Evolutionary conservation across 331 rosid genomes (phyloP), one percentile per base, ranked within the genome.

Genomic region (Rhamnella rubrinervis): DNA sequence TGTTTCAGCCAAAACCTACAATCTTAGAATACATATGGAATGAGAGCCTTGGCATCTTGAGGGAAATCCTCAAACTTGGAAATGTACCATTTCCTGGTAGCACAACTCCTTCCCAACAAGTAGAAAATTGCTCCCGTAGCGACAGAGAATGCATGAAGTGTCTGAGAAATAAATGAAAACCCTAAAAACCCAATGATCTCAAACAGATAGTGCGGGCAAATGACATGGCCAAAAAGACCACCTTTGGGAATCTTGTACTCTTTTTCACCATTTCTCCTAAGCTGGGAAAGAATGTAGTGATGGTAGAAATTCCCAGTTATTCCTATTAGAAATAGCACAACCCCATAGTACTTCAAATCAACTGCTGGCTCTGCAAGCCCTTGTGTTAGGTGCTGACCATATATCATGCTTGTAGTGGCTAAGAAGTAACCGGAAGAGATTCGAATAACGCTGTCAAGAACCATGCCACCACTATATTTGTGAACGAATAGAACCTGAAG

Each of bases 51-150:
- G 23, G 89, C 79, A 80, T 78, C 18, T 21, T n/a, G 35, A 21
- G 93, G 90, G 66, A 89, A 92, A 71, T 85, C 81, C 20, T 88
- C 93, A 80, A 89, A 89, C 71, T 92, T 88, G 23, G 92, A 83
- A 38, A 80, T 23, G 64, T 88, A 92, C 93, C 97, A 92, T n/a
- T 53, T 76, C 75, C 86, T 86, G 0, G 97, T 88, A 8, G 85
- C 74, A 59, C 35, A 68, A 76, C 97, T 92, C 80, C 97, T 87
- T 6, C 88, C 93, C 15, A 80, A 4, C 79, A 92, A 71, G 85
- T 87, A 89, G 12, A 85, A 63, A 15, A 79, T 56, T 6, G 88
- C 52, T 44, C 96, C 93, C 1, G 69, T 0, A 19, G 83, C 25
- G 37, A 79, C 73, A 57, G 77, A 79, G 41, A 85, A 58, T 2